Evolutionary conservation across 371 early-diverging fungal species (phyloP), one percentile per base, ranked within the genome.

Genomic region (Mortierella sp.): DNA sequence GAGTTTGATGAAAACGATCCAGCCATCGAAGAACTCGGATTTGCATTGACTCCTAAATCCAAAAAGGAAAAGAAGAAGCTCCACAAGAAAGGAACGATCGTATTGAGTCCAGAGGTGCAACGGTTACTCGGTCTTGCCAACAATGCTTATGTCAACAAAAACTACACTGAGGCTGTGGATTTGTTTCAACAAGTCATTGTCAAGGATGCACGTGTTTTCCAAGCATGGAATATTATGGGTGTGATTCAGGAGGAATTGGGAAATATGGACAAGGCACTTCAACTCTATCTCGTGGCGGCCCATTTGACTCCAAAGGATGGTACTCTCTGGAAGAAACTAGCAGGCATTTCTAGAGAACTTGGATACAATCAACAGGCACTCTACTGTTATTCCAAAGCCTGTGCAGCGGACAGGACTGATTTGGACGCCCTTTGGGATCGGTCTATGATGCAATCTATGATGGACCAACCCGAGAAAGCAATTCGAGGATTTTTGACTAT

Each of bases 221-320:
- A 89, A 19, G 94, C 96, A 23, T 97, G 97, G 96, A 86, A 88
- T 58, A 92, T 93, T 6, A 87, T 98, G 68, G 99, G 95, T 46
- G 81, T 96, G 53, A 90, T 98, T 25, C 95, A 96, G 70, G 96
- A 97, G 69, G 97, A 98, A 70, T 71, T 92, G 52, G 94, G 95
- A 11, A 91, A 95, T 48, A 67, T 75, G 16, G 85, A 85, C 19
- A 93, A 93, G 71, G 91, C 97, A 0, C 80, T 95, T 45, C 91
- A 93, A 63, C 79, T 95, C 18, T 91, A 92, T 64, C 87, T 97
- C 75, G 90, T 98, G 43, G 96, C 98, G 1, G 99, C 98, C 5
- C 96, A 96, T 62, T 81, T 99, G 74, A 88, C 89, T 16, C 90
- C 91, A 21, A 88, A 88, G 45, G 95, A 98, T 70, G 84, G 82